Base-by-base conservation (phyloP, 106 monocot species). In the Allium cepa region DNA sequence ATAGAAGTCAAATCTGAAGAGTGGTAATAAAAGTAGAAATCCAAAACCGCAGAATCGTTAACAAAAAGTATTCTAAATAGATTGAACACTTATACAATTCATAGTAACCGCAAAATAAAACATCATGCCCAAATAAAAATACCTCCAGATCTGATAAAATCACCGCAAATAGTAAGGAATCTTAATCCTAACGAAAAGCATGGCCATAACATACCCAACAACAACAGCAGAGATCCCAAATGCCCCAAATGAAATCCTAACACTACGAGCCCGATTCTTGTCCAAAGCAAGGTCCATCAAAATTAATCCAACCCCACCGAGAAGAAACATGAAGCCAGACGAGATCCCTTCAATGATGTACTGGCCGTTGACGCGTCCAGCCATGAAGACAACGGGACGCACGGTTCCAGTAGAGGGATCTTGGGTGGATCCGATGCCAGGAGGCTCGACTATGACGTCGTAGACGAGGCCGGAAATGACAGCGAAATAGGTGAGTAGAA, bases 341-440 rank as follows among this genome's bases (percentile, higher is more conserved):
- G 96, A 96, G 59, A 96, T 82, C 15, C 96, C 96, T 69, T 96
- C 96, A 74, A 96, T 92, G 66, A 96, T 96, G 79, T 96, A 92
- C 79, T 96, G 96, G 3, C 88, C 86, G 74, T 96, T 96, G 78
- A 96, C 92, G 11, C 88, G 74, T 26, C 92, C 92, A 1, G 88
- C 86, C 60, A 92, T 83, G 85, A 96, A 96, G 60, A 96, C 92
- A 28, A 96, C 79, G 48, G 96, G 96, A 13, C 71, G 65, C 52
- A 96, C 92, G 45, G 86, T 65, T 51, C 88, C 83, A 17, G 92
- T 92, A 49, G 22, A 46, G 49, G 63, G 77, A 65, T 96, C 92
- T 78, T 96, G 88, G 17, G 83, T 81, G 76, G 81, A 84, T 28
- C 92, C 96, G 67, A 96, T 96, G 62, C 96, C 96, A 3, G 92